Conservation (phyloP, 345 rosid genomes). For the Salix dunnii region DNA sequence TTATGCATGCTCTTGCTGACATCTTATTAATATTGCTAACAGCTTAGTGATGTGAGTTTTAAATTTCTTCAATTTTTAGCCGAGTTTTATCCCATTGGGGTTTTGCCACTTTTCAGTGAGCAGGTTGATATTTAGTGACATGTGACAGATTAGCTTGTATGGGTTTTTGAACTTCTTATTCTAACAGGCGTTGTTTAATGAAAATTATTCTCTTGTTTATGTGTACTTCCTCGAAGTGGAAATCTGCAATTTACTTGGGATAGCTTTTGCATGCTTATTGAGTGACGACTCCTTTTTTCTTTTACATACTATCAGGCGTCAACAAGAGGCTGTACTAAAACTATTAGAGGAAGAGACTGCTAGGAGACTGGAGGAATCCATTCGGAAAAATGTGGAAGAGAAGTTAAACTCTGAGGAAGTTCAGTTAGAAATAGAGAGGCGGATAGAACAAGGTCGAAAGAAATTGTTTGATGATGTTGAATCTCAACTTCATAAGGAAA, state of each 20-base stretch:
- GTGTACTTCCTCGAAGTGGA: background rate
- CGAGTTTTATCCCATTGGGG: background rate
- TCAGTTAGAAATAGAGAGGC: conserved; percentile 51
- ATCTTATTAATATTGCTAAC: background rate
- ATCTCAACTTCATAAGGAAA: conserved; percentile 57
- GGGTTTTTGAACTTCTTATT: background rate
- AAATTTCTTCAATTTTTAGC: background rate
- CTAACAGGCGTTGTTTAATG: background rate
- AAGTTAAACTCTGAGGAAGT: conserved; percentile 52
- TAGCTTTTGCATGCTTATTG: background rate
- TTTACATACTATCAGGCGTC: conserved; percentile 37
- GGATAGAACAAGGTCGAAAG: conserved; percentile 58
- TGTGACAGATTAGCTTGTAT: background rate
- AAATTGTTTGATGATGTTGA: conserved; percentile 61
- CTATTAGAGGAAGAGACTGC: conserved; percentile 76
- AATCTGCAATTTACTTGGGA: background rate
- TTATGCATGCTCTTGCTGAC: background rate
- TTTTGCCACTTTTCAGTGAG: background rate
- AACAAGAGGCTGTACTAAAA: conserved; percentile 58
- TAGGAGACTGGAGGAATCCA: conserved; percentile 65
- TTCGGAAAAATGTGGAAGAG: conserved; percentile 73
- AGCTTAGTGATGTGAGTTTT: background rate
- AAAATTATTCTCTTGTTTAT: background rate
- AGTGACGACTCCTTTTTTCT: background rate
- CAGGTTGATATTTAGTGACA: background rate